Base-by-base conservation (phyloP, 2,329 filamentous ascomycete genomes). In the Cadophora malorum region DNA sequence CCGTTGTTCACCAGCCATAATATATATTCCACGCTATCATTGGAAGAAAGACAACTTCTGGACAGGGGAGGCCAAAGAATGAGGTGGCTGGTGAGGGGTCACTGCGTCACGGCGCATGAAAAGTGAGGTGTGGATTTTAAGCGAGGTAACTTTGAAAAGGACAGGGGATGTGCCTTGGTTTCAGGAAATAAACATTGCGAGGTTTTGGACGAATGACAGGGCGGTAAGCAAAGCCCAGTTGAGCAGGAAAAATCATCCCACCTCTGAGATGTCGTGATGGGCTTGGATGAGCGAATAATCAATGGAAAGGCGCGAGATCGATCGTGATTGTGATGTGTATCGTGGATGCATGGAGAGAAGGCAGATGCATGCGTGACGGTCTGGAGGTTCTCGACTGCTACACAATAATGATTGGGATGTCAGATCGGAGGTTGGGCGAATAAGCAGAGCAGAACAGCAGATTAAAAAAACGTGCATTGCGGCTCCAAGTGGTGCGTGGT, bases 81-180 rank as follows among this genome's bases (percentile, higher is more conserved):
- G 56, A 66, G 55, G 67, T 67, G 67, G 67, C 64, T 69, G 67
- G 72, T 63, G 69, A 77, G 71, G 58, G 70, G 65, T 59, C 49
- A 12, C 45, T 67, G 62, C 66, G 66, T 66, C 49, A 47, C 28
- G 50, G 7, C 49, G 55, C 25, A 56, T 55, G 33, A 33, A 49
- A 19, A 59, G 16, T 14, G 31, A 58, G 4, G 33, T 25, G 21
- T 35, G 16, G 31, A 21, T 35, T 28, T 35, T 41, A 58, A 58
- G 50, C 65, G 65, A 67, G 67, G 49, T n/a, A 14, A n/a, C 16
- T 19, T 61, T 10, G 35, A 10, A 25, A 19, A 16, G 65, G n/a
- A 65, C 61, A 63, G 59, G 67, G 67, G 65, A 31, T 35, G 33
- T 55, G 61, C 50, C 62, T 56, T 64, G 62, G 35, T 65, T 67